Evolutionary conservation across 441 rosid species (phyloP), one percentile per base, ranked within the genome.

Genomic region (Hura crepitans): DNA sequence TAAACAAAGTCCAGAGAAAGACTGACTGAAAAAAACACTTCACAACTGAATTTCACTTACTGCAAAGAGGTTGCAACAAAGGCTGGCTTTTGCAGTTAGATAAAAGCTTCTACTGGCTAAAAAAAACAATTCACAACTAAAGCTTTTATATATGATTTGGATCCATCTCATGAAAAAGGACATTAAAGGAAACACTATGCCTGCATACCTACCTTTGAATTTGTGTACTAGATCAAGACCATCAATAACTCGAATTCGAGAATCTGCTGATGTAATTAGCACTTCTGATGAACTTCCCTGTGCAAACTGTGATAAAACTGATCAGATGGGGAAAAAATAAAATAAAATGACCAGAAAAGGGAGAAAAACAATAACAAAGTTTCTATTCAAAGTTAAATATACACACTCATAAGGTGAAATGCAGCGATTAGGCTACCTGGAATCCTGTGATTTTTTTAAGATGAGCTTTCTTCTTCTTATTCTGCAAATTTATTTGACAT

Each of bases 391-490:
- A 54, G 51, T 31, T 37, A 46, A 45, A 50, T 10, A 22, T 35
- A 18, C 61, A 18, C 1, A 25, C 30, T 17, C 14, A 46, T 12
- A 13, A 56, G 51, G 59, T 18, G 8, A 66, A 51, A 39, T 27
- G 13, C 23, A 59, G 22, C 39, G 57, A 23, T 14, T 59, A 43
- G 66, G 58, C 74, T 83, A 96, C 98, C 96, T 96, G 98, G 83
- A 96, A 96, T 78, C 99, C 98, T 33, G 98, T 96, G 77, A 96
- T 92, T 82, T 92, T 95, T 82, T 87, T 95, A 55, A 78, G 93
- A 77, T 87, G 95, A 69, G 98, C 72, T 82, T 91, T 92, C 90
- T 92, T 95, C 87, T 89, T 96, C 87, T 81, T 96, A 70, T 85
- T 92, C 80, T 85, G 96, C 83, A 96, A 82, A 82, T 91, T 85